Conservation (phyloP, 2,329 filamentous ascomycete species). For the Huntiella moniliformis region DNA sequence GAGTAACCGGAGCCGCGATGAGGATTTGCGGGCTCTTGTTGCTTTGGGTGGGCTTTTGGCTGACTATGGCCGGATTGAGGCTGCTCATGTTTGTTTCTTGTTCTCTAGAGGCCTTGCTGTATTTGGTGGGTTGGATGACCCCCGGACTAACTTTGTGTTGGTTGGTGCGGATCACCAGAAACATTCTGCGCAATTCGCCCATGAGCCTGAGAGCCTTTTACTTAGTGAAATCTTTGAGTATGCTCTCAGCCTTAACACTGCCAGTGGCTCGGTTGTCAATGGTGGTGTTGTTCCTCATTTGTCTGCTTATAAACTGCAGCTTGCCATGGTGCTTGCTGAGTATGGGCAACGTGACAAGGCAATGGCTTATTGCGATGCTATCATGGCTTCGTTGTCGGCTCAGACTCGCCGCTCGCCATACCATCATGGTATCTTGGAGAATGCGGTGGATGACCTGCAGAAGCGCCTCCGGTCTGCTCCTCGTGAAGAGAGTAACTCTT, state of each 20-base stretch:
- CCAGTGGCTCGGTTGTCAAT: conserved; percentile 35
- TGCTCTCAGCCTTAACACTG: conserved; percentile 50
- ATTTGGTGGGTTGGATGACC: conserved; percentile 71
- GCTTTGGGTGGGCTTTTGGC: conserved; percentile 67
- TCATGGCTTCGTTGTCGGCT: conserved; percentile 54
- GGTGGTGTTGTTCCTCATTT: conserved; percentile 43
- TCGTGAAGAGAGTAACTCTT: conserved; percentile 62
- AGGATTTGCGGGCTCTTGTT: conserved; percentile 59
- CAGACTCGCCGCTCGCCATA: conserved; percentile 76
- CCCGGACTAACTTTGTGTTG: conserved; percentile 58
- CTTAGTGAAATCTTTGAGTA: conserved; percentile 96
- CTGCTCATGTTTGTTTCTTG: conserved; percentile 83
- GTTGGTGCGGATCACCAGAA: conserved; percentile 67
- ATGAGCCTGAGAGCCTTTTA: conserved; percentile 70
- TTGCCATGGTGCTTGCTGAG: conserved; percentile 70
- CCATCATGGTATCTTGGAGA: conserved; percentile 57
- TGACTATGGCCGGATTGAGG: conserved; percentile 74
- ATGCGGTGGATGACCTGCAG: conserved; percentile 63
- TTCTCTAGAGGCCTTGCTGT: conserved; percentile 55
- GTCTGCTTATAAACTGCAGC: conserved; percentile 76
- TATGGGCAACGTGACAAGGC: conserved; percentile 68
- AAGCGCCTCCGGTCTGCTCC: conserved; percentile 72
- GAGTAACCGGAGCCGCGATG: conserved; percentile 62
- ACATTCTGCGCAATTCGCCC: conserved; percentile 50
- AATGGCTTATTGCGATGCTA: conserved; percentile 76